Evolutionary conservation across 148 eudicot species (phyloP), one percentile per base, ranked within the genome.

Genomic region (Pharnaceum exiguum): DNA sequence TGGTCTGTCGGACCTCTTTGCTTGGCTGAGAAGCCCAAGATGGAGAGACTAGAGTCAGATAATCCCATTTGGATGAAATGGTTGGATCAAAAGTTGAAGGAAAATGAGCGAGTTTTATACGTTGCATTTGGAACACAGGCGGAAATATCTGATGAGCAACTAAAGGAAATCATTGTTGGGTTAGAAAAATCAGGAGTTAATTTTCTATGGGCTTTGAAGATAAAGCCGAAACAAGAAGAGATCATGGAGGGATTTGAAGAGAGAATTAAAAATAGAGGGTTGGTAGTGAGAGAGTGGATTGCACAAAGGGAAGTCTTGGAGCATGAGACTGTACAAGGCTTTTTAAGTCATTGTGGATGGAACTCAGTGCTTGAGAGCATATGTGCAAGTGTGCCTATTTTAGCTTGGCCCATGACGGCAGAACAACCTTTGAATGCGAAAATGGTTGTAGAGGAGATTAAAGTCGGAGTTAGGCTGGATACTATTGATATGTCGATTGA

Each of bases 331-430:
- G 68, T 85, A 0, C 26, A 61, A 12, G 85, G 87, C 5, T 85
- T 85, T 51, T 13, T 85, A 45, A 81, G 87, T 52, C 93, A 85
- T n/a, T 82, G 87, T 10, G 85, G 93, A 2, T 79, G 85, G 93
- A 85, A 82, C 70, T 85, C 90, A 7, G 77, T 68, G 25, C 3
- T 71, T 29, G 90, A 84, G 60, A 76, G 85, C 55, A 60, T 77
- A 12, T 85, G 82, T 32, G 75, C 85, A 0, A 61, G 54, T n/a
- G 83, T 77, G 7, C 87, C 93, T 1, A 77, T 85, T 9, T 48
- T 85, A 28, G 81, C 85, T 0, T 82, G 87, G 93, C 93, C 93
- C 3, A 67, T 82, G 74, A 70, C 82, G 77, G 93, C 87, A 2
- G 93, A 85, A 36, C 85, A 85, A 18, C 78, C 25, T 10, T 38